Evolutionary conservation across 257 asterid species (phyloP), one percentile per base, ranked within the genome.

Genomic region (Solanum pinnatisectum): DNA sequence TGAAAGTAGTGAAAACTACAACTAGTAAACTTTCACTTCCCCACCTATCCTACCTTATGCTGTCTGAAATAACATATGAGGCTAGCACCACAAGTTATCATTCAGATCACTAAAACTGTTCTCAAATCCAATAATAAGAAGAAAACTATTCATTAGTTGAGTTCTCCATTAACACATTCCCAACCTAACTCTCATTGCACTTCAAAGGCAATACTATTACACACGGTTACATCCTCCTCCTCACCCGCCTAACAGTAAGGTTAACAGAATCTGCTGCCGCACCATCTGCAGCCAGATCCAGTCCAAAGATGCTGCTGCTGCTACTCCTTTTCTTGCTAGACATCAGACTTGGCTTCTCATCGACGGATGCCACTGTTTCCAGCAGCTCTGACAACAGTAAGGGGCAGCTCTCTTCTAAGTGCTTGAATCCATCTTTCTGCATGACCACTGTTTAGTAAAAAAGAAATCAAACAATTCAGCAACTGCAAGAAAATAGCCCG

Each of bases 251-350:
- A 59, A 88, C 91, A 30, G 83, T 90, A 46, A 93, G 92, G 90
- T 93, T 93, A 85, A 88, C 92, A 22, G 94, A 90, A 74, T 93
- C 98, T 18, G 96, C 93, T 10, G 87, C 92, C 25, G 86, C 93
- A 56, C 93, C 95, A 90, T 92, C 98, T 4, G 93, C 92, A 32
- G 93, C 98, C 89, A 96, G 77, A 90, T 94, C 97, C 27, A 96
- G 92, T 84, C 98, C 98, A 40, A 95, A 90, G 84, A 94, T 93
- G 92, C 99, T 95, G 94, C 99, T 95, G 94, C 99, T 95, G 84
- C 97, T 91, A 85, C 98, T 95, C 89, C 98, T 93, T 88, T 95
- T 96, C 95, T 93, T 95, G 90, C 94, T 92, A 5, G 93, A 91
- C 35, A 77, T 86, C 52, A 86, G 70, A 88, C 87, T 92, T 30